A percentile compares a stretch with the other conserved stretches of the same genome.
These are phyloP conservation scores for Pseudogymnoascus sp. DNA, from an alignment of 2,329 filamentous ascomycete genomes.

Conservation along the genomic window DNA sequence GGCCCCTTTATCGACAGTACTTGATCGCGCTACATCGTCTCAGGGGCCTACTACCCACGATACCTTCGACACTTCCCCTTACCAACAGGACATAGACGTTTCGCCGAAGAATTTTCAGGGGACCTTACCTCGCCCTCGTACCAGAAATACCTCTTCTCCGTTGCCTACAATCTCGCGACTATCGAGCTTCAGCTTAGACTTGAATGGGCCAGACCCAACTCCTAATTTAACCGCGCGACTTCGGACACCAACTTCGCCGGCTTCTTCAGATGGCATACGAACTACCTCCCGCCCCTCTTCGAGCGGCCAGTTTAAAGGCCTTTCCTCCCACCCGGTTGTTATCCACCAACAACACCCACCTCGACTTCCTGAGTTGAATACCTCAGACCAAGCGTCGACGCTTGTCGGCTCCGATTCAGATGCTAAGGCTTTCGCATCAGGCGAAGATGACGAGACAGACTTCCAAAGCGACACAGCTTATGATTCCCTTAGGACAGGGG, in stretches of 20 bases:
- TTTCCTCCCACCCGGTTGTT: slow-evolving; percentile 21
- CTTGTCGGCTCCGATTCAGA: slow-evolving; percentile 66
- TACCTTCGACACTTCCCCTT: slow-evolving; percentile 25
- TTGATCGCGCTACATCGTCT: slow-evolving; percentile 23
- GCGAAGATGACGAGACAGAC: slow-evolving; percentile 72
- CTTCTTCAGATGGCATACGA: slow-evolving; percentile 26
- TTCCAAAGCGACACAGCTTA: slow-evolving; percentile 71
- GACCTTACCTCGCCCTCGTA: slow-evolving; percentile 21
- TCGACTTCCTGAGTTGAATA: slow-evolving; percentile 23
- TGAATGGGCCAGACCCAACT: slow-evolving; percentile 41
- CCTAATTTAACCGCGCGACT: slow-evolving; percentile 33
- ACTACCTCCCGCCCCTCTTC: slow-evolving; percentile 37
- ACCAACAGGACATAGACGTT: slow-evolving; percentile 20
- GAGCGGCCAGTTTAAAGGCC: slow-evolving; percentile 38
- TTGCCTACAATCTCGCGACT: slow-evolving; percentile 48
- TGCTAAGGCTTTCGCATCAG: slow-evolving; percentile 55
- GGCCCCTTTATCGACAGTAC: slow-evolving; percentile 39
- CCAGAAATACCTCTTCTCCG: slow-evolving; percentile 48
- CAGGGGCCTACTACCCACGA: slow-evolving; percentile 21
- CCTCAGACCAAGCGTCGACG: slow-evolving; percentile 47
- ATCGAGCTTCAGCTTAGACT: slow-evolving; percentile 50
- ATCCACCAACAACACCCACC: slow-evolving; percentile 18
- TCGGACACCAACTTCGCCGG: slow-evolving; percentile 25
- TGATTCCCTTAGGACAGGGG: slow-evolving; percentile 68
- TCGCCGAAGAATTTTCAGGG: slow-evolving; percentile 24